phyloP scores from a whole-genome alignment of 2,329 filamentous ascomycete species.

The Calonectria henricotiae region DNA sequence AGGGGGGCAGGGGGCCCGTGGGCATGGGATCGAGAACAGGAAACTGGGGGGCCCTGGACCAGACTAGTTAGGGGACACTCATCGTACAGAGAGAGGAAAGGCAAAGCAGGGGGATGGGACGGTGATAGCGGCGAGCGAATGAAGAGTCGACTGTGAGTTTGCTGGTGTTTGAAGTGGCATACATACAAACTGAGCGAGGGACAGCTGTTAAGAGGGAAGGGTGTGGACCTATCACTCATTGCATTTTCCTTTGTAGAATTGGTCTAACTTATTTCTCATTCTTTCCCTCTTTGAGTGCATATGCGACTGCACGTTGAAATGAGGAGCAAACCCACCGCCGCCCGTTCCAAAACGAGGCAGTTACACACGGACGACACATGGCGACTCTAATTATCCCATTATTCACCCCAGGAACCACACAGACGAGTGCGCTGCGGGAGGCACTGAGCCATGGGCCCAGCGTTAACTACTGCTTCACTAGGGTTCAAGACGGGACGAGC shows the following conservation, averaged over 20 bases:
- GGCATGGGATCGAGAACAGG: constrained; percentile 48
- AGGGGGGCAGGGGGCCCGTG: constrained; percentile 43
- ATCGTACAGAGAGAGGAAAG: constrained; percentile 23
- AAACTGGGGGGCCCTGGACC: constrained; percentile 43
- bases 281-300: constrained; percentile 15
- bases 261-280: constrained; percentile 35
- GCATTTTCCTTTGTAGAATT: constrained; percentile 28
- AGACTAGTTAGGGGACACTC: constrained; percentile 36
- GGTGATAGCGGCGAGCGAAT: constrained; percentile 21
- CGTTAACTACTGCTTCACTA: constrained; percentile 29
- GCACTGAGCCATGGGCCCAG: constrained; percentile 29
- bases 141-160: constrained; percentile 1
- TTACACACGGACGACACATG: constrained; percentile 11
- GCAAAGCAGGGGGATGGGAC: constrained; percentile 26
- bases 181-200: constrained; percentile 4
- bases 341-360: constrained; percentile 25
- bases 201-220: constrained; percentile 16
- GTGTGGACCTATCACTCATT: constrained; percentile 43
- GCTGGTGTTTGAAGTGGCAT: constrained; percentile 19
- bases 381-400: constrained; percentile 18
- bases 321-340: constrained; percentile 21
- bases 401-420: constrained; percentile 10
- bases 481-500: constrained; percentile 36
- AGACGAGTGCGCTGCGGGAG: constrained; percentile 11
- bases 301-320: constrained; percentile 35